Conservation (phyloP, 1,284 basidiomycete species). For the Microbotryum silenes-acaulis region DNA sequence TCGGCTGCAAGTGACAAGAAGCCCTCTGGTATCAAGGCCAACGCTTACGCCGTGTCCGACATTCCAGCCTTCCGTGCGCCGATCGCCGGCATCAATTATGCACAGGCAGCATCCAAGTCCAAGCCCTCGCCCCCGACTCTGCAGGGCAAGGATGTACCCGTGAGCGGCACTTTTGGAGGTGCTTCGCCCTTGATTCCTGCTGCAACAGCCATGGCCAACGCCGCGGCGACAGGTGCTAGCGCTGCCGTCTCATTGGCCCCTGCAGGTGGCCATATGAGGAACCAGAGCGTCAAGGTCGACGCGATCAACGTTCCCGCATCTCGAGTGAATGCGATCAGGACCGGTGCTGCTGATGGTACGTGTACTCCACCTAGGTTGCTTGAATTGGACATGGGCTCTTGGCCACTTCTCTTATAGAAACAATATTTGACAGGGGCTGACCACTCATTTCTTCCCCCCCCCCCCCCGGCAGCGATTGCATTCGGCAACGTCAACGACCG, state of each 20-base stretch:
- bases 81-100: slow-evolving; percentile 15
- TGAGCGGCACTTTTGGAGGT: slow-evolving; percentile 14
- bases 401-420: neutral
- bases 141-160: slow-evolving; percentile 27
- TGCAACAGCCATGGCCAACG: slow-evolving; percentile 18
- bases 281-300: slow-evolving; percentile 27
- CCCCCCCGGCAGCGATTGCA: slow-evolving; percentile 36
- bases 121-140: slow-evolving; percentile 32
- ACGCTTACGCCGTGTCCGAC: neutral
- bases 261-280: slow-evolving; percentile 5
- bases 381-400: slow-evolving; percentile 1
- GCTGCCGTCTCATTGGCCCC: slow-evolving; percentile 16
- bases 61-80: slow-evolving; percentile 14
- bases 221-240: slow-evolving; percentile 4
- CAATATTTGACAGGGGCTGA: neutral
- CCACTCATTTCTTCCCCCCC: neutral
- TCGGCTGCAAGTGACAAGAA: no score
- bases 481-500: slow-evolving; percentile 43
- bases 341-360: slow-evolving; percentile 21
- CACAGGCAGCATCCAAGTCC: slow-evolving; percentile 28
- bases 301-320: slow-evolving; percentile 21
- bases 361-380: slow-evolving; percentile 7
- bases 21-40: no score
- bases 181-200: slow-evolving; percentile 12
- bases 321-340: slow-evolving; percentile 24